Conservation (phyloP, 2,329 filamentous ascomycete genomes). For the Xylaria sp. region DNA sequence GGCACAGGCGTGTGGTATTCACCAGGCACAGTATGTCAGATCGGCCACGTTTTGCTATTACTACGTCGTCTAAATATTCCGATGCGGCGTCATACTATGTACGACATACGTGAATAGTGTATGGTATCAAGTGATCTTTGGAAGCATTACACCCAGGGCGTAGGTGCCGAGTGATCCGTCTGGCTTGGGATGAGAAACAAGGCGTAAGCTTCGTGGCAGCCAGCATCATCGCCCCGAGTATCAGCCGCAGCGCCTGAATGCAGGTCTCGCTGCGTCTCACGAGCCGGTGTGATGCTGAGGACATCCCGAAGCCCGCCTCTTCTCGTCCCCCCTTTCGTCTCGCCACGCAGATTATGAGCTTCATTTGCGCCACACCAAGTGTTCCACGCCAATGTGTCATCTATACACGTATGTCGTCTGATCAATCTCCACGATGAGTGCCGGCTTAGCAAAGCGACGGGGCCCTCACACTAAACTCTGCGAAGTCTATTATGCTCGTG, state of each 20-base stretch:
- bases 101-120: background rate
- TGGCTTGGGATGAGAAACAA: background rate
- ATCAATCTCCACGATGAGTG: too few species aligned
- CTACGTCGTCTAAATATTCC: background rate
- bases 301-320: background rate
- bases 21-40: too few species aligned
- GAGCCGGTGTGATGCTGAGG: background rate
- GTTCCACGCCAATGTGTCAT: background rate
- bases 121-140: background rate
- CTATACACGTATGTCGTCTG: background rate
- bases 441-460: too few species aligned
- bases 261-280: background rate
- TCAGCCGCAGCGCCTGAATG: conserved; percentile 25
- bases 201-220: conserved; percentile 13
- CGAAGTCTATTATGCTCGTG: background rate
- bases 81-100: background rate
- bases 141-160: too few species aligned
- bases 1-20: too few species aligned
- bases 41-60: background rate
- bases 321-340: background rate
- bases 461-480: conserved; percentile 4
- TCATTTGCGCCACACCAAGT: background rate
- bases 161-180: background rate
- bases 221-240: conserved; percentile 11
- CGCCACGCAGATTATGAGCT: too few species aligned